Conservation (phyloP, 106 monocot genomes). For the Amphibolis antarctica region DNA sequence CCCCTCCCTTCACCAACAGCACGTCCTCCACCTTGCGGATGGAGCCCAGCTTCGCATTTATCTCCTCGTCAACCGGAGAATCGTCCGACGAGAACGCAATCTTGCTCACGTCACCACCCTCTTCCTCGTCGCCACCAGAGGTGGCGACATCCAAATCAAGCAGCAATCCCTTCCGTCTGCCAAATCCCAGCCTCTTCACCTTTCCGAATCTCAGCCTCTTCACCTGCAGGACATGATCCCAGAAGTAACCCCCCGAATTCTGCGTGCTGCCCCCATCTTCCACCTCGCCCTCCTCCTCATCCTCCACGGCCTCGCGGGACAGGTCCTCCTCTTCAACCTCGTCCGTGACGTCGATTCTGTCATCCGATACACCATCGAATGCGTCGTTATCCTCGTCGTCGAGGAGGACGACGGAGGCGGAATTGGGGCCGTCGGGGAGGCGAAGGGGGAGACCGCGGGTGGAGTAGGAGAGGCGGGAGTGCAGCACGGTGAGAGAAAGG, state of each 20-base stretch:
- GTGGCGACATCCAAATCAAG: no score
- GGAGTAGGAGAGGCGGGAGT: no score
- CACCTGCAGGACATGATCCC: conserved; percentile 64
- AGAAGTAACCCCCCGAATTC: conserved; percentile 25
- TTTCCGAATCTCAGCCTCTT: conserved; percentile 57
- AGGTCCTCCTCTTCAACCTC: conserved; percentile 34
- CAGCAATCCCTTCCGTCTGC: background rate
- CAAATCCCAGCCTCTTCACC: conserved; percentile 57
- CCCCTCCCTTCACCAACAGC: conserved; percentile 39
- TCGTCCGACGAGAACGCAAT: conserved; percentile 75
- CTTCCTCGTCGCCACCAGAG: conserved; percentile 1
- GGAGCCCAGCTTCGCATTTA: conserved; percentile 42
- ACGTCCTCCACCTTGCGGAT: conserved; percentile 64
- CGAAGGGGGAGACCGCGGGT: conserved; percentile 4
- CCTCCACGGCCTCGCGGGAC: conserved; percentile 5
- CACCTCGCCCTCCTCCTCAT: conserved; percentile 9
- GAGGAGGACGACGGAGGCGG: conserved; percentile 9
- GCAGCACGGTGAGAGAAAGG: no score
- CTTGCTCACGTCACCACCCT: conserved; percentile 3
- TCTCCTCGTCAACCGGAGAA: conserved; percentile 55
- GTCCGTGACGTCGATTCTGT: conserved; percentile 44
- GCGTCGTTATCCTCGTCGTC: conserved; percentile 40
- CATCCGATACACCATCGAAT: conserved; percentile 24
- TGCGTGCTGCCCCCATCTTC: background rate
- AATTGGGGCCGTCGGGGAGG: background rate